Evolutionary conservation across 345 rosid genomes (phyloP).

Genomic region (Mangifera indica): DNA sequence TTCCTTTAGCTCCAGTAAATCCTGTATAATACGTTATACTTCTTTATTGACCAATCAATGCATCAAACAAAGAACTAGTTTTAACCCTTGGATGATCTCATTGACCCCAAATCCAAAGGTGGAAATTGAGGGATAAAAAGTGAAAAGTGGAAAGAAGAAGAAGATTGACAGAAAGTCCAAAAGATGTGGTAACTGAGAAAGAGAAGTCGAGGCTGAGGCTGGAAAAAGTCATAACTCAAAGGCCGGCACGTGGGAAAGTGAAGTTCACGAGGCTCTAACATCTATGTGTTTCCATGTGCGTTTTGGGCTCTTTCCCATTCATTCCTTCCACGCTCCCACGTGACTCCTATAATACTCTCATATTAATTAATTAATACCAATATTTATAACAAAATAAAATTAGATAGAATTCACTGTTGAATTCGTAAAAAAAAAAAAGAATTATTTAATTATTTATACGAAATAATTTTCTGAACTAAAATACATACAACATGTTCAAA

Average conservation of each 20-base stretch:
- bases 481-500: too few relatives aligned
- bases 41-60: too few relatives aligned
- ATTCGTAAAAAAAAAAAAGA: too few relatives aligned
- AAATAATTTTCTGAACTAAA: too few relatives aligned
- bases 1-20: too few relatives aligned
- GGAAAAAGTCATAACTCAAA: not conserved
- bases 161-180: not conserved
- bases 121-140: too few relatives aligned
- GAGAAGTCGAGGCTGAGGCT: not conserved
- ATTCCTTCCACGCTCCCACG: conserved; percentile 27
- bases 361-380: not conserved
- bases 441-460: too few relatives aligned
- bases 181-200: not conserved
- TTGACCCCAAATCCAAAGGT: too few relatives aligned
- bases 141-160: not conserved
- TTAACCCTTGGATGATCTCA: not conserved
- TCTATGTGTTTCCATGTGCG: conserved; percentile 35
- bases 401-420: too few relatives aligned
- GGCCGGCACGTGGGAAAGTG: conserved; percentile 21
- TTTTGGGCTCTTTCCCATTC: conserved; percentile 22
- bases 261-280: conserved; percentile 22
- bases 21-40: too few relatives aligned
- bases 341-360: conserved; percentile 1
- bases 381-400: too few relatives aligned
- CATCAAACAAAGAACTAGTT: too few relatives aligned